Base-by-base conservation (phyloP, 306 rosid genomes). In the Heteromeles arbutifolia region DNA sequence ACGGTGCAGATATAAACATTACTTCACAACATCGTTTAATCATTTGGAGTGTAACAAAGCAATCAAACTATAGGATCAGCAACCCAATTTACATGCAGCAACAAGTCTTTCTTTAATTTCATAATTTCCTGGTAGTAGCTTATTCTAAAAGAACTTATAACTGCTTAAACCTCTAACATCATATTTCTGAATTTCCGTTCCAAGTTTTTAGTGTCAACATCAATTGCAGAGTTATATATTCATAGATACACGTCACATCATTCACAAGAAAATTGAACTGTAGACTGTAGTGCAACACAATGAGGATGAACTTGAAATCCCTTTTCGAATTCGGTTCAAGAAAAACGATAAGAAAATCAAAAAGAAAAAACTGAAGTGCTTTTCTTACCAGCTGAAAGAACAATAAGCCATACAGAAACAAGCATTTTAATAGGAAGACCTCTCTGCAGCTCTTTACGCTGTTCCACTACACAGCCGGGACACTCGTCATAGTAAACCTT, bases 401-500 rank as follows among this genome's bases (percentile, higher is more conserved):
- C 93, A 2, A 88, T 67, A 8, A 85, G 8, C 93, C 93, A 88
- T 15, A 87, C 69, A 34, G 48, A 67, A 39, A 78, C 2, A 13
- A 88, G 74, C 81, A 84, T 82, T 28, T 79, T 69, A 19, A 85
- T 3, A 8, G 97, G 92, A 10, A 80, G 70, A 26, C 90, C 96
- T 11, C 61, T 67, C 21, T 68, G 75, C 64, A 70, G 18, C 43
- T 79, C 90, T 19, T 88, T 91, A 26, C 72, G 65, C 73, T 70
- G 77, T 41, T 93, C 93, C 34, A 86, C 84, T 80, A 85, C 87
- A 69, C 97, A 93, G n/a, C 97, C 98, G 5, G 97, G 97, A 52
- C 98, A 93, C 58, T 85, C 70, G 34, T 90, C 90, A 72, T 84
- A 52, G 62, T 93, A 78, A 13, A 79, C 73, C 72, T 86, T 84